Conservation (phyloP, 2,329 filamentous ascomycete genomes). For the Trichophyton verrucosum region DNA sequence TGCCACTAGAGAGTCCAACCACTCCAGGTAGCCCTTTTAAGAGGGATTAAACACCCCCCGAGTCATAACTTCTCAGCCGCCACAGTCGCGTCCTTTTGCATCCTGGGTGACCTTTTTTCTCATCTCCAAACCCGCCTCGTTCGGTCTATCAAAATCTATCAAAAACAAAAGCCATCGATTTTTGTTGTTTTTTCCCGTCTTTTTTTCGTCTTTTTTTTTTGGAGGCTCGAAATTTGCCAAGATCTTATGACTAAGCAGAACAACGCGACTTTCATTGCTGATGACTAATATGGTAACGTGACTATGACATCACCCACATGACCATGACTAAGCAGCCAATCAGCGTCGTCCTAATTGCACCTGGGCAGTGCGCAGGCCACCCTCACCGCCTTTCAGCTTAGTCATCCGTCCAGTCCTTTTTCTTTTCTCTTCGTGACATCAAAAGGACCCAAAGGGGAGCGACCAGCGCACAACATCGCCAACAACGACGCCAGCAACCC, state of each 20-base stretch:
- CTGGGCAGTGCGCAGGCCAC: not conserved
- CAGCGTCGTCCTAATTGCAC: not conserved
- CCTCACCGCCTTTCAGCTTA: not conserved
- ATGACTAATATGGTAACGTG: not conserved
- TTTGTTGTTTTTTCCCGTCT: too few species aligned
- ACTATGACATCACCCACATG: not conserved
- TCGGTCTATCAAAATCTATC: too few species aligned
- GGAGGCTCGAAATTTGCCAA: not conserved
- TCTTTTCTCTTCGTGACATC: not conserved
- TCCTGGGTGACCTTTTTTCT: too few species aligned
- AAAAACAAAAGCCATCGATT: not conserved
- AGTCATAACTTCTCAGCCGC: too few species aligned
- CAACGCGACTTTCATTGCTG: too few species aligned
- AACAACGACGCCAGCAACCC: not conserved
- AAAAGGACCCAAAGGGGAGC: not conserved
- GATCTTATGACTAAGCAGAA: not conserved
- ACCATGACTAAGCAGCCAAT: not conserved
- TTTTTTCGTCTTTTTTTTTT: too few species aligned
- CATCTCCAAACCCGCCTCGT: too few species aligned
- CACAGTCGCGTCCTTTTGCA: too few species aligned
- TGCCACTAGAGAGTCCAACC: too few species aligned
- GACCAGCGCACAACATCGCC: not conserved
- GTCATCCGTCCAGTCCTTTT: not conserved
- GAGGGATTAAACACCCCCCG: too few species aligned
- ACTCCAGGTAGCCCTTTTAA: too few species aligned